Conservation (phyloP, 2,329 filamentous ascomycete species). For the Bipolaris cookei region DNA sequence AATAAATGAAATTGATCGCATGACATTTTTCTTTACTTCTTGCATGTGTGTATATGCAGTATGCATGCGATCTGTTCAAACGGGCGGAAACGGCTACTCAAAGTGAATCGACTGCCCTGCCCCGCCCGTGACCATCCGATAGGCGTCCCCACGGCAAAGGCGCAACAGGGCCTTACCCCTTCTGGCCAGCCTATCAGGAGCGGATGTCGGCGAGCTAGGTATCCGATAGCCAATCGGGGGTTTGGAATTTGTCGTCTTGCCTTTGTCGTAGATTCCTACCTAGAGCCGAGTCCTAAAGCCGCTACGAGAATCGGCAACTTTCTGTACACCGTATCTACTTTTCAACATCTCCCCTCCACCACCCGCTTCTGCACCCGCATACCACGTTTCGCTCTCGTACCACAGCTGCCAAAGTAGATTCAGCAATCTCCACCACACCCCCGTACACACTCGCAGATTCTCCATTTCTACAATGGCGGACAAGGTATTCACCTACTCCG, state of each 20-base stretch:
- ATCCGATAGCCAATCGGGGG: constrained; percentile 21
- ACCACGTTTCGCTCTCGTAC: neutral
- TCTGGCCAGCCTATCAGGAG: constrained; percentile 11
- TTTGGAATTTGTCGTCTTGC: constrained; percentile 21
- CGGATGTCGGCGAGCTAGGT: constrained; percentile 11
- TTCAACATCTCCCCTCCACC: constrained; percentile 8
- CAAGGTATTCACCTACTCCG: constrained; percentile 51
- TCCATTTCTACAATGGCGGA: constrained; percentile 41
- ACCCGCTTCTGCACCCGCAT: constrained; percentile 2
- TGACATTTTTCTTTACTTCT: neutral
- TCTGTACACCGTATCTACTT: constrained; percentile 16
- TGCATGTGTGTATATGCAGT: too few relatives aligned
- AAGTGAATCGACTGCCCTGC: constrained; percentile 2
- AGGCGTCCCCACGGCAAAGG: constrained; percentile 9
- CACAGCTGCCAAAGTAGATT: constrained; percentile 4
- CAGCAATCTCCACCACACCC: neutral
- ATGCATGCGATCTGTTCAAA: too few relatives aligned
- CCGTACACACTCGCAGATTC: constrained; percentile 2
- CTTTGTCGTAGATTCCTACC: constrained; percentile 6
- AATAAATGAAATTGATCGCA: constrained; percentile 1
- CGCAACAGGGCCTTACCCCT: constrained; percentile 24
- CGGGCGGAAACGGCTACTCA: constrained; percentile 15
- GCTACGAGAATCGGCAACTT: constrained; percentile 20
- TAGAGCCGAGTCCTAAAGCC: constrained; percentile 16
- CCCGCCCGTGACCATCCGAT: constrained; percentile 2